Percentiles rank a stretch among this genome's conserved stretches.
Evolutionary conservation across 169 alveolate species (phyloP).

Genomic region (Plasmodium malariae): DNA sequence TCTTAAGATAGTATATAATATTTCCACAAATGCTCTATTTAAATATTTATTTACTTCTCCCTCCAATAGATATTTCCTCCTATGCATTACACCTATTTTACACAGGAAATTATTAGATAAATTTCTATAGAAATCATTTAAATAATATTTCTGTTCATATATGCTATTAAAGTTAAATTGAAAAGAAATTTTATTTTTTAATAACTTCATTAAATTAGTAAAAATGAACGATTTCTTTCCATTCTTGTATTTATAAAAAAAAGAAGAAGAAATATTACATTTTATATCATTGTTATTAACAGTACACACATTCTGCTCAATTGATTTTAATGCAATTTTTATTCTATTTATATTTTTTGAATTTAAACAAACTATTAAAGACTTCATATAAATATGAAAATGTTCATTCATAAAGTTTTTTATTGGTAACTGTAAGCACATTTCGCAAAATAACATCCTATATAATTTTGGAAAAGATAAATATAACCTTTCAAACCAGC

Average conservation of each 20-base stretch:
- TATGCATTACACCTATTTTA: neutral
- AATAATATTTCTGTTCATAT: constrained; percentile 48
- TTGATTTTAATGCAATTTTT: constrained; percentile 31
- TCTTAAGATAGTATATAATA: constrained; percentile 34
- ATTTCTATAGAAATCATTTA: constrained; percentile 19
- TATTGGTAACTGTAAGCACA: constrained; percentile 41
- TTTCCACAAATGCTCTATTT: constrained; percentile 28
- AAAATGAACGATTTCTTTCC: constrained; percentile 27
- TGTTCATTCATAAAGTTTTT: constrained; percentile 24
- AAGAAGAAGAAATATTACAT: constrained; percentile 26
- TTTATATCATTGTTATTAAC: constrained; percentile 12
- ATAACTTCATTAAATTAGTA: constrained; percentile 21
- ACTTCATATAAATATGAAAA: constrained; percentile 55
- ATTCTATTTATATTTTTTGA: constrained; percentile 36
- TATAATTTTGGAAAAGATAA: constrained; percentile 30
- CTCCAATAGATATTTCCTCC: neutral
- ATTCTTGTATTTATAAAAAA: constrained; percentile 33
- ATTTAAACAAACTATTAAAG: constrained; percentile 53
- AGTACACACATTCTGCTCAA: constrained; percentile 30
- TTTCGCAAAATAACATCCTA: constrained; percentile 52
- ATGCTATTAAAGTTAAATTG: constrained; percentile 39
- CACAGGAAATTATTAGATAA: neutral
- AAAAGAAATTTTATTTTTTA: constrained; percentile 27
- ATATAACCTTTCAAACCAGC: constrained; percentile 47
- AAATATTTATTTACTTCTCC: constrained; percentile 15